phyloP scores from a whole-genome alignment of 345 rosid species.

The Psidium guajava region DNA sequence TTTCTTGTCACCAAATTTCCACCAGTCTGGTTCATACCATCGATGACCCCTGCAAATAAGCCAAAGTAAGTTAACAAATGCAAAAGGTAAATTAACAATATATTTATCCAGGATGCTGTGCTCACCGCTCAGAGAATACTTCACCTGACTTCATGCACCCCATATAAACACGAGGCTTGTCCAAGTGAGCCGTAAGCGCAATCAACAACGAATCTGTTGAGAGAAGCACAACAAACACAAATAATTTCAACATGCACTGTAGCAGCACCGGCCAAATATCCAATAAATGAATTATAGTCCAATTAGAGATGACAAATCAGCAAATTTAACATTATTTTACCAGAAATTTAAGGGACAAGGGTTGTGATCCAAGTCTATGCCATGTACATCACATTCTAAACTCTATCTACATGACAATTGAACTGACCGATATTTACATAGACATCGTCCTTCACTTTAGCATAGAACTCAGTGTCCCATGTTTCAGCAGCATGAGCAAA shows the following conservation, averaged over 20 bases:
- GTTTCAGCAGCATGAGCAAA: slow-evolving; percentile 26
- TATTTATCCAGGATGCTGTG: not conserved
- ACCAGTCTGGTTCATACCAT: slow-evolving; percentile 63
- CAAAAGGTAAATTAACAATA: not conserved
- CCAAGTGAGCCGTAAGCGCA: slow-evolving; percentile 22
- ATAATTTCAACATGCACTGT: not conserved
- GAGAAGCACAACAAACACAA: not conserved
- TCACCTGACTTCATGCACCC: slow-evolving; percentile 70
- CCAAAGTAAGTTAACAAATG: not conserved
- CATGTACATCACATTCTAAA: not conserved
- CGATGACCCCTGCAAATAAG: slow-evolving; percentile 11
- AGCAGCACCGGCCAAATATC: not conserved
- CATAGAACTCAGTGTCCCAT: slow-evolving; percentile 42
- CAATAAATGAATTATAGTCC: not conserved
- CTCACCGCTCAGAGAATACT: slow-evolving; percentile 34
- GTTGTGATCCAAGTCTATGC: not conserved
- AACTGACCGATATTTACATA: slow-evolving; percentile 30
- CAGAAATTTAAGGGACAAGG: not conserved
- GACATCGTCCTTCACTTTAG: slow-evolving; percentile 39
- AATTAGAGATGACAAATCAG: not conserved
- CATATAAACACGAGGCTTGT: slow-evolving; percentile 52
- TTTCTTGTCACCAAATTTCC: slow-evolving; percentile 68
- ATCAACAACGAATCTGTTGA: slow-evolving; percentile 17
- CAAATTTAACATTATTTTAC: not conserved
- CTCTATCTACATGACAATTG: not conserved